Base-by-base conservation (phyloP, 441 rosid genomes). In the Jatropha multifida region DNA sequence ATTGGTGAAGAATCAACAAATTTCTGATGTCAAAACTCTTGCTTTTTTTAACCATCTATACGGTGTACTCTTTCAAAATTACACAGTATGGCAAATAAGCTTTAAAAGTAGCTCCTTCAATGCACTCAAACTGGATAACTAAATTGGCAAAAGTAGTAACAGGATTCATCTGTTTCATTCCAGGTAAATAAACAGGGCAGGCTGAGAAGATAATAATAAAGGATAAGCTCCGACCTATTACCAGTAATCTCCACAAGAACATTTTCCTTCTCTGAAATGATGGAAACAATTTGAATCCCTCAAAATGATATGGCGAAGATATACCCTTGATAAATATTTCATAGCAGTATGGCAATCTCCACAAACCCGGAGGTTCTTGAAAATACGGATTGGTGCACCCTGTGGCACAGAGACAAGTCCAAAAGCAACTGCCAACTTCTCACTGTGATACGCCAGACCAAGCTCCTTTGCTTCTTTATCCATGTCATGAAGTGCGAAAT, bases 211-310 rank as follows among this genome's bases (percentile, higher is more conserved):
- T 32, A 32, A 32, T 32, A 2, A 32, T 32, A 32, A 48, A 38
- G 64, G 41, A 8, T 12, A 7, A 48, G 5, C 6, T 23, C 46
- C 55, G 32, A 41, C 18, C 58, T 65, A 73, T 80, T 83, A 94
- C 98, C 98, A 92, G 80, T 91, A 94, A 80, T 90, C 97, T 73
- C 89, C 90, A 54, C 97, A 94, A 17, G 95, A 91, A 78, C 97
- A 94, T 60, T 71, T 86, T 81, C 97, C 97, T 75, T 84, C 85
- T 77, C 65, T 84, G 79, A 92, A 94, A 78, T 92, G 98, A 83
- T 94, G 98, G 84, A 92, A 94, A 58, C 95, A 88, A 72, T 94
- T 92, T 12, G 96, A 90, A 82, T 92, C 97, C 82, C 97, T 85
- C 81, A 94, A 80, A 75, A 90, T 82, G 61, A 94, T 87, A 80